Percentiles rank a stretch among this genome's conserved stretches.
These are phyloP conservation scores for Cercospora janseana DNA, from an alignment of 2,329 filamentous ascomycete species.

Conservation along the genomic window DNA sequence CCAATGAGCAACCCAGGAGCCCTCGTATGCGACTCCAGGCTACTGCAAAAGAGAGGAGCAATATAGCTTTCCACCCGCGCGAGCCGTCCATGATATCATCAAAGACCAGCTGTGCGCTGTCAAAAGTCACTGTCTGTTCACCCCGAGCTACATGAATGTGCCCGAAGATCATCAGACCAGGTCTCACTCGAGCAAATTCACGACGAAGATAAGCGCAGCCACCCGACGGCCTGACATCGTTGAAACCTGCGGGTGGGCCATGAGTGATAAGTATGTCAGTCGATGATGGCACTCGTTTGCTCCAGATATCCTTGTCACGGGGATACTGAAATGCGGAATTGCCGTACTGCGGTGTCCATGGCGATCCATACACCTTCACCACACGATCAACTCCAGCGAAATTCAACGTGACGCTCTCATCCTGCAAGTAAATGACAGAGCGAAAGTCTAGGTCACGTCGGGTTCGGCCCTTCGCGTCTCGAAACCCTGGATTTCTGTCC, in stretches of 20 bases:
- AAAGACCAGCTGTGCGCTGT: background rate
- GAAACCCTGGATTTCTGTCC: background rate
- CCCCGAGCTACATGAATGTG: conserved; percentile 42
- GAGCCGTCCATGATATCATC: background rate
- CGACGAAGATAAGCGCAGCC: conserved; percentile 32
- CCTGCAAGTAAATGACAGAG: conserved; percentile 39
- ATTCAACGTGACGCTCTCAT: conserved; percentile 37
- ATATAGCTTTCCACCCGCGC: background rate
- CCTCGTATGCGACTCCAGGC: background rate
- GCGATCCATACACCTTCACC: conserved; percentile 72
- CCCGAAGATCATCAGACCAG: conserved; percentile 41
- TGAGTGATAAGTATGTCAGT: conserved; percentile 45
- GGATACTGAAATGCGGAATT: conserved; percentile 47
- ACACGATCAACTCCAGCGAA: conserved; percentile 53
- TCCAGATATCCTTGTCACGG: conserved; percentile 29
- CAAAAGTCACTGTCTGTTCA: conserved; percentile 15
- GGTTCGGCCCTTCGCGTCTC: conserved; percentile 21
- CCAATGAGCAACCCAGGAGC: background rate
- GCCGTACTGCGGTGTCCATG: conserved; percentile 65
- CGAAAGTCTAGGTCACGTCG: conserved; percentile 35
- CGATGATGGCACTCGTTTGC: conserved; percentile 20
- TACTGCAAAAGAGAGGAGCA: background rate
- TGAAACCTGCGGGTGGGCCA: conserved; percentile 39
- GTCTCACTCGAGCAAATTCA: conserved; percentile 36
- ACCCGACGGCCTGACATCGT: conserved; percentile 36